Conservation (phyloP, 2,329 filamentous ascomycete species). For the Fusarium compactum region DNA sequence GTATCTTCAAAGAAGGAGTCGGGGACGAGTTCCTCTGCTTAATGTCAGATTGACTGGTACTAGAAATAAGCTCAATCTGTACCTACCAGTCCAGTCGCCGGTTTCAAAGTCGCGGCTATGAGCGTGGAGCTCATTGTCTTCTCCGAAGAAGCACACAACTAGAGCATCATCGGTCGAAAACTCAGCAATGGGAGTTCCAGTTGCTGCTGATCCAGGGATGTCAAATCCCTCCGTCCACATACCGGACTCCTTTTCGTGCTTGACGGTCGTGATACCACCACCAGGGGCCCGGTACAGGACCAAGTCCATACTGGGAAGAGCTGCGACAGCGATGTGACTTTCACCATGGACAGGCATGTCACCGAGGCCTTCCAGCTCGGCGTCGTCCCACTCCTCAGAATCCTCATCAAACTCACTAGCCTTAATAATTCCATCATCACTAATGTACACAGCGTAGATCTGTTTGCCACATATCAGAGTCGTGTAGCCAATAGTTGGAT, state of each 20-base stretch:
- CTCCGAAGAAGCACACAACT: background rate
- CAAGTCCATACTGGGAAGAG: background rate
- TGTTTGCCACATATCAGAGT: background rate
- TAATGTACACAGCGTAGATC: background rate
- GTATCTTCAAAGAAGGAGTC: background rate
- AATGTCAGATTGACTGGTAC: accelerated
- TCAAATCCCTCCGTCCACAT: accelerated
- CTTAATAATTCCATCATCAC: background rate
- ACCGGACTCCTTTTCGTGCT: background rate
- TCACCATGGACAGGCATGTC: background rate
- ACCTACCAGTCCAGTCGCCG: background rate
- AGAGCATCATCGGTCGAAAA: background rate
- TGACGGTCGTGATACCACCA: background rate
- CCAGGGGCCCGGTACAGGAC: background rate
- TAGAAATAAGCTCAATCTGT: accelerated
- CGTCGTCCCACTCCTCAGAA: background rate
- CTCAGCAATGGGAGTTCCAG: background rate
- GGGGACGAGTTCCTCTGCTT: background rate
- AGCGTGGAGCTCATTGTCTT: background rate
- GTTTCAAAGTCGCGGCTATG: background rate
- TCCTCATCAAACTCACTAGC: background rate
- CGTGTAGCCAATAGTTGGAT: too few relatives aligned
- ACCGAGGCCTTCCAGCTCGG: background rate
- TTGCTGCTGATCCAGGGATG: background rate
- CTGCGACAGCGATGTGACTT: background rate